phyloP scores from a whole-genome alignment of 208 protist genomes.

The Borovskyia barvae region DNA sequence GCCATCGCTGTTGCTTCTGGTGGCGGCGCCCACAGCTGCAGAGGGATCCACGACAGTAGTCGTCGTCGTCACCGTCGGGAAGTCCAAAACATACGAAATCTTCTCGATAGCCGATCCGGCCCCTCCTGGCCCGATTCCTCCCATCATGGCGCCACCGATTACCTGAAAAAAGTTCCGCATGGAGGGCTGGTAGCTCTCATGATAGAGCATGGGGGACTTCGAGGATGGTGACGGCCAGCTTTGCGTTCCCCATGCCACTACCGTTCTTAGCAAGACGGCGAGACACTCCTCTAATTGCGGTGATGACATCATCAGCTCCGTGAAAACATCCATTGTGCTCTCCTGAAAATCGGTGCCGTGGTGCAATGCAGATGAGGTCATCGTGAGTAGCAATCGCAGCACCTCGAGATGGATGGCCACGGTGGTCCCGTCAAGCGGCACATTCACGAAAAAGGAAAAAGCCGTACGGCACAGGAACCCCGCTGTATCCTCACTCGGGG shows the following conservation, averaged over 20 bases:
- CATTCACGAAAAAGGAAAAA: conserved; percentile 38
- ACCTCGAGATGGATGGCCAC: conserved; percentile 49
- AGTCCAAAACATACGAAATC: conserved; percentile 13
- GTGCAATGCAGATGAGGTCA: conserved; percentile 75
- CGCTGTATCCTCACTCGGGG: conserved; percentile 12
- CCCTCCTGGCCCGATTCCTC: not conserved
- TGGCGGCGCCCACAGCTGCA: not conserved
- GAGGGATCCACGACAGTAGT: not conserved
- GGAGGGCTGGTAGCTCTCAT: conserved; percentile 29
- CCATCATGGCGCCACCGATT: conserved; percentile 22
- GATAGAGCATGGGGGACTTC: conserved; percentile 51
- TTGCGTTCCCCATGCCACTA: conserved; percentile 51
- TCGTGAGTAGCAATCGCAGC: conserved; percentile 62
- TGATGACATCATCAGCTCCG: conserved; percentile 65
- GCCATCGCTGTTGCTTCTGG: not conserved
- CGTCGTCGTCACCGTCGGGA: conserved; percentile 1
- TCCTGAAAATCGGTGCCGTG: conserved; percentile 55
- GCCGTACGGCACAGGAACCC: conserved; percentile 46
- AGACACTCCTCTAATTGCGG: conserved; percentile 37
- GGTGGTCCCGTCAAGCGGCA: conserved; percentile 35
- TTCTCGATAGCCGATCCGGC: not conserved
- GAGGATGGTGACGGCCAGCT: not conserved
- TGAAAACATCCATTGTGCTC: conserved; percentile 70
- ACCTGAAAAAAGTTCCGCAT: conserved; percentile 41
- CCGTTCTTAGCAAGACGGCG: conserved; percentile 35